A percentile compares a stretch with the other conserved stretches of the same genome.
phyloP scores from a whole-genome alignment of 164 flowering plant species.

The grape (Vitis vinifera) region DNA sequence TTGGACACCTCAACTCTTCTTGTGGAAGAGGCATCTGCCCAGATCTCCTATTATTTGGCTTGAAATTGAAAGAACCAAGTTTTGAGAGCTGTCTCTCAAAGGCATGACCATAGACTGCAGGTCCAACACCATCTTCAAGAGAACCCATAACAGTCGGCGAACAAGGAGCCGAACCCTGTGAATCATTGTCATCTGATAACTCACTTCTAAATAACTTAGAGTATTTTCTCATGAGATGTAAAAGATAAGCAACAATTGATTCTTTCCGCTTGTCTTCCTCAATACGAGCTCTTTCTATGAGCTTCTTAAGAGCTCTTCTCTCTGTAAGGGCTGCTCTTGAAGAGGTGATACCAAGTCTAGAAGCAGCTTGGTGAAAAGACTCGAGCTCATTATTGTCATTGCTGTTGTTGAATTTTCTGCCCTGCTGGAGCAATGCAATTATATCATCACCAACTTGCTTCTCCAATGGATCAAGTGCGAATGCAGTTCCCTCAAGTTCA shows the following conservation, averaged over 20 bases:
- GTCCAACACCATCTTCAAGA: constrained; percentile 49
- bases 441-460: constrained; percentile 96
- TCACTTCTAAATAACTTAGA: constrained; percentile 92
- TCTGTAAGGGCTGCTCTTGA: constrained; percentile 92
- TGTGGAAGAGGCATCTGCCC: constrained; percentile 80
- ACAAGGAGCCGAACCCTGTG: constrained; percentile 97
- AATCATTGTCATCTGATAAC: constrained; percentile 87
- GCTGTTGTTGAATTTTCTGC: constrained; percentile 56
- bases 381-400: constrained; percentile 81
- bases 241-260: constrained; percentile 88
- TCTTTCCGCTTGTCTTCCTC: constrained; percentile 98
- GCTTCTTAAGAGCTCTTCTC: constrained; percentile 89
- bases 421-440: constrained; percentile 86
- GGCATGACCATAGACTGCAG: constrained; percentile 41
- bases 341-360: constrained; percentile 84
- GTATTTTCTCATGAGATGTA: constrained; percentile 93
- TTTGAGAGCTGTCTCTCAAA: constrained; percentile 86
- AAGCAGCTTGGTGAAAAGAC: constrained; percentile 88
- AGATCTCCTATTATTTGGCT: constrained; percentile 48
- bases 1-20: constrained; percentile 95
- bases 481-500: constrained; percentile 65
- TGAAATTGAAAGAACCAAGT: constrained; percentile 76
- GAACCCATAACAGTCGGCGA: constrained; percentile 81
- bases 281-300: constrained; percentile 73
- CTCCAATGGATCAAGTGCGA: constrained; percentile 75